A percentile compares a stretch with the other conserved stretches of the same genome.
Evolutionary conservation across 257 asterid genomes (phyloP).

Genomic region (Knoxia roxburghii): DNA sequence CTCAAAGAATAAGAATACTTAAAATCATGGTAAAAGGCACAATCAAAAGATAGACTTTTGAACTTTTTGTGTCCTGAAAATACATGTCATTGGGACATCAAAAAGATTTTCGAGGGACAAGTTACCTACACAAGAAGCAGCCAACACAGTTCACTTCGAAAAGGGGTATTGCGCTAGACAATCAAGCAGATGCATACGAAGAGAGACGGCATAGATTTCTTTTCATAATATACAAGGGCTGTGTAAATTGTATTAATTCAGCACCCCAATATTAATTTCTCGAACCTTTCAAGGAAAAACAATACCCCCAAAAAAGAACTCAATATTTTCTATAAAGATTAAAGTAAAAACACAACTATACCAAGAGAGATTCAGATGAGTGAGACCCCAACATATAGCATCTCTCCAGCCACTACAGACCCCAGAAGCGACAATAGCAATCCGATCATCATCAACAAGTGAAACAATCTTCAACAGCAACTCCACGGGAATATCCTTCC

Average conservation of each 20-base stretch:
- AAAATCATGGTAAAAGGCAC: neutral
- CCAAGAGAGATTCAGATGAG: slow-evolving; percentile 83
- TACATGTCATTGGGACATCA: neutral
- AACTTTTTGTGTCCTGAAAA: neutral
- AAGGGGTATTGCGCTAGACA: neutral
- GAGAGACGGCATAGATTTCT: too few species aligned
- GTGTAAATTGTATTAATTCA: too few species aligned
- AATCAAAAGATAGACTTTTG: neutral
- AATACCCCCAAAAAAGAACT: neutral
- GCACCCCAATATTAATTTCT: too few species aligned
- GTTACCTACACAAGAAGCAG: neutral
- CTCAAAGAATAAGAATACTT: neutral
- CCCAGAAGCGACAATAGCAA: slow-evolving; percentile 88
- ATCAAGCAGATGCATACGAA: neutral
- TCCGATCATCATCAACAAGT: slow-evolving; percentile 83
- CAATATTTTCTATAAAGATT: neutral
- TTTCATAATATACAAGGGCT: neutral
- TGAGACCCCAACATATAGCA: slow-evolving; percentile 77
- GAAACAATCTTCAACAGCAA: slow-evolving; percentile 70
- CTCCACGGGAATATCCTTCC: slow-evolving; percentile 96
- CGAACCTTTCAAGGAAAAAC: too few species aligned
- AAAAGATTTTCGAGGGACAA: neutral
- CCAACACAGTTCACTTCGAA: neutral
- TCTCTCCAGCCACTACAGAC: slow-evolving; percentile 98
- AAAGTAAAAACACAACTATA: slow-evolving; percentile 22